These are phyloP conservation scores for Pterulicium gracile DNA, from an alignment of 1,284 basidiomycete species.

Conservation along the genomic window DNA sequence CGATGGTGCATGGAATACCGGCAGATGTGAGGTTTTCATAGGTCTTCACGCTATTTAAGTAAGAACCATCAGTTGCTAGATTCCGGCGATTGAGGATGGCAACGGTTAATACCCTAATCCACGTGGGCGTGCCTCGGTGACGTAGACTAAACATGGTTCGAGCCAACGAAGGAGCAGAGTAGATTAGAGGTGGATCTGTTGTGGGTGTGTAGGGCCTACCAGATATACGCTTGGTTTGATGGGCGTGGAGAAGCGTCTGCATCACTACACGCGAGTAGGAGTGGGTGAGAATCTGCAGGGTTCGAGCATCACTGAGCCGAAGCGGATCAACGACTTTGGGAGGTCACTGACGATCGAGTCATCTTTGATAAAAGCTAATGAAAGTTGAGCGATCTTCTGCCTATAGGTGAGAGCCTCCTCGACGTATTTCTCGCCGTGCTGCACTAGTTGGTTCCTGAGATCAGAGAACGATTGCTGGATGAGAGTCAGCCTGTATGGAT, in stretches of 20 bases:
- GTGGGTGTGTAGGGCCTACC: constrained; percentile 19
- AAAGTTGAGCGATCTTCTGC: constrained; percentile 83
- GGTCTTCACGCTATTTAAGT: constrained; percentile 66
- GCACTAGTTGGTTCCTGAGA: constrained; percentile 73
- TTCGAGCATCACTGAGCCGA: constrained; percentile 6
- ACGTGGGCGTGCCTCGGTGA: constrained; percentile 89
- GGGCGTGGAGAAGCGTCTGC: constrained; percentile 82
- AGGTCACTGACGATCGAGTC: constrained; percentile 67
- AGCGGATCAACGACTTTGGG: constrained; percentile 2
- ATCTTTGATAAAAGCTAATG: constrained; percentile 88
- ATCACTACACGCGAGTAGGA: constrained; percentile 95
- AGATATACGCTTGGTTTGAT: constrained; percentile 86
- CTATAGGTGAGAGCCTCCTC: constrained; percentile 78
- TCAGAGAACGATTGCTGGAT: constrained; percentile 59
- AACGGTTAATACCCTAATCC: constrained; percentile 51
- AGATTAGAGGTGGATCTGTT: constrained; percentile 10
- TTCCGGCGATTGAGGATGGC: constrained; percentile 8
- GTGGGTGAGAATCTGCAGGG: constrained; percentile 80
- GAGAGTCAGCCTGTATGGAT: constrained; percentile 9
- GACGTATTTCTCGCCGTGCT: constrained; percentile 70
- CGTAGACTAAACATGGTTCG: constrained; percentile 57
- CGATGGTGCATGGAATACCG: constrained; percentile 90
- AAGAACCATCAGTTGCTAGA: constrained; percentile 9
- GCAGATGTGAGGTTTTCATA: constrained; percentile 73
- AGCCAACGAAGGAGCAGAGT: constrained; percentile 6